Base-by-base conservation (phyloP, 2,329 filamentous ascomycete genomes). In the Drechslerella coelobrocha region DNA sequence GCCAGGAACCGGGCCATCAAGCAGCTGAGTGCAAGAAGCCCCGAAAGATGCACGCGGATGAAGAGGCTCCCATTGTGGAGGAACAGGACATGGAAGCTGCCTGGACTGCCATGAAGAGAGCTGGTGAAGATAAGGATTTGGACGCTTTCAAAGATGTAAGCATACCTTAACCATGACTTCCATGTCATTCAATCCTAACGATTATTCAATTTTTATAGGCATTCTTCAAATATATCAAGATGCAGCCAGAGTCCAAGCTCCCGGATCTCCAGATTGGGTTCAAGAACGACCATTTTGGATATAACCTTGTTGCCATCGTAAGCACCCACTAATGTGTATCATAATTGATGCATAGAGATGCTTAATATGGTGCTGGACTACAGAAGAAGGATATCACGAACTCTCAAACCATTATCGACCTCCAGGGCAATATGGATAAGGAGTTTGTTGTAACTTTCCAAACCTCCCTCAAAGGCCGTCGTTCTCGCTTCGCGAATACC, bases 341-440 rank as follows among this genome's bases (percentile, higher is more conserved):
- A 34, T 24, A 6, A 7, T 34, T 48, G 51, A 14, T 52, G 17
- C 12, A n/a, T 9, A 24, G 37, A 19, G 12, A 23, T 21, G 17
- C 41, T 48, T 52, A 34, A 51, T 52, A 21, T n/a, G 24, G 19
- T 21, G 19, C 21, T 29, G 45, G 24, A 26, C 9, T 41, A 41
- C 76, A 89, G 80, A 83, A 84, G 73, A 79, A 83, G 31, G 77
- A 82, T 4, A 78, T 89, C 27, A 76, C 81, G 0, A 76, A 79
- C 0, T 85, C 86, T 3, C 83, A 87, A 73, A 89, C 86, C 69
- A 88, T 89, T 78, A 88, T 90, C 85, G 87, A 90, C 73, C 80
- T 90, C 1, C 87, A 90, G 75, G 88, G 88, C 3, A 85, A 88
- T 71, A 80, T 88, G 19, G 83, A 83, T 63, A 86, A 86, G 78